Conservation (phyloP, 2,329 filamentous ascomycete species). For the Zymoseptoria crescenta region DNA sequence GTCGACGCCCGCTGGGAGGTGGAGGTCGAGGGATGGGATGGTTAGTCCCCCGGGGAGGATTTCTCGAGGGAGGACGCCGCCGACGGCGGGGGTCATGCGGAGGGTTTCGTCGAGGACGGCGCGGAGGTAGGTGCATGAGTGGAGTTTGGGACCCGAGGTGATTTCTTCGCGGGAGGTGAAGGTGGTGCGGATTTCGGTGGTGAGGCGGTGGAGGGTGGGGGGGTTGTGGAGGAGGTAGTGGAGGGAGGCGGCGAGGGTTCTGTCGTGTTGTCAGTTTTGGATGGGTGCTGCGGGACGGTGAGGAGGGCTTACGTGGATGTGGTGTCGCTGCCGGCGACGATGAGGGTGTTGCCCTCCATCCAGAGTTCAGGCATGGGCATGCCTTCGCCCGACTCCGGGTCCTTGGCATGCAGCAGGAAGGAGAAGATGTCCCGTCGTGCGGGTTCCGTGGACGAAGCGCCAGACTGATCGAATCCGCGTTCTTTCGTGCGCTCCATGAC, state of each 20-base stretch:
- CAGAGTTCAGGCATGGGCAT: constrained; percentile 37
- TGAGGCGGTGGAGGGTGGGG: constrained; percentile 22
- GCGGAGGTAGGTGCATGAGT: constrained; percentile 35
- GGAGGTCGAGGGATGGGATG: constrained; percentile 29
- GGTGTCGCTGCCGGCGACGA: constrained; percentile 42
- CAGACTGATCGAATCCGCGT: constrained; percentile 7
- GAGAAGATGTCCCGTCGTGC: constrained; percentile 23
- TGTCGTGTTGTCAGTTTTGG: neutral
- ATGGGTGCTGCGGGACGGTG: neutral
- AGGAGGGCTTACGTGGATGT: constrained; percentile 35
- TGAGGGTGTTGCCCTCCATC: constrained; percentile 43
- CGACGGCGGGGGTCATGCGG: constrained; percentile 39
- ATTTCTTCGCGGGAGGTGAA: constrained; percentile 32
- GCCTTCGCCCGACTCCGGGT: constrained; percentile 35
- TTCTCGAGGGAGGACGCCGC: constrained; percentile 29
- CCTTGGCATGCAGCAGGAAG: constrained; percentile 17
- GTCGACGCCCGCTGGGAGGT: constrained; percentile 30
- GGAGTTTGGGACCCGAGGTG: constrained; percentile 25
- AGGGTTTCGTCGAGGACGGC: constrained; percentile 43
- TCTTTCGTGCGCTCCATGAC: constrained; percentile 19
- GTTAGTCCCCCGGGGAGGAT: constrained; percentile 24
- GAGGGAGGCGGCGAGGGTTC: constrained; percentile 29
- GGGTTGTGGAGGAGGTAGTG: constrained; percentile 40
- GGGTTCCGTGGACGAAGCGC: constrained; percentile 10
- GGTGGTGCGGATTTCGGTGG: constrained; percentile 29